Base-by-base conservation (phyloP, 352 stramenopile species). In the Phytophthora litchii region DNA sequence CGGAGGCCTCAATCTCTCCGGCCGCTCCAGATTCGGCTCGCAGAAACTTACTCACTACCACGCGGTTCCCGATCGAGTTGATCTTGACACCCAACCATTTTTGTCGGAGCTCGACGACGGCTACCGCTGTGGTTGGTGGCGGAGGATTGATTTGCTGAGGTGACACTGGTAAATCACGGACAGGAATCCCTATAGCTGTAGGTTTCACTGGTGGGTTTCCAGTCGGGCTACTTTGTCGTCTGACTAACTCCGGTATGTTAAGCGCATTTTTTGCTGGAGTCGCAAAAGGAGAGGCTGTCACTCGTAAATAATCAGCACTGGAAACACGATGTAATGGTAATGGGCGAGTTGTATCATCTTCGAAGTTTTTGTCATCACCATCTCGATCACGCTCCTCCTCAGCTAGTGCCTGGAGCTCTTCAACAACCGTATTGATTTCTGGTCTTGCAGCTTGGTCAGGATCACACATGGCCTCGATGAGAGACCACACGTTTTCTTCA, bases 41-140 rank as follows among this genome's bases (percentile, higher is more conserved):
- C 43, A 89, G 35, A 25, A 91, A 91, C 41, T 88, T 89, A 67
- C 82, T 91, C 44, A 91, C 72, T 31, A 89, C 72, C 38, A 91
- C 75, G 21, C 78, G 76, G 34, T 80, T 80, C 16, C 82, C 82
- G 44, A 91, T 82, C 43, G 78, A 86, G 54, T 88, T 89, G 54
- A 91, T 89, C 67, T 89, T 89, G 32, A 91, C 68, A 19, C 82
- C 79, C 14, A 91, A 65, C 82, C 79, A 91, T 44, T 89, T 84
- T 48, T 88, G 80, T 14, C 79, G 69, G 25, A 91, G 69, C 37
- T 76, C 75, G 7, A 91, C 67, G 35, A 66, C 67, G 37, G 74
- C 38, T 19, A 72, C 42, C 0, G 37, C 60, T 7, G 50, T 7
- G 12, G 21, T 44, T 21, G 45, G 49, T 31, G 51, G 41, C 16